phyloP scores from a whole-genome alignment of 164 flowering plant genomes.

The Cinnamomum chago region DNA sequence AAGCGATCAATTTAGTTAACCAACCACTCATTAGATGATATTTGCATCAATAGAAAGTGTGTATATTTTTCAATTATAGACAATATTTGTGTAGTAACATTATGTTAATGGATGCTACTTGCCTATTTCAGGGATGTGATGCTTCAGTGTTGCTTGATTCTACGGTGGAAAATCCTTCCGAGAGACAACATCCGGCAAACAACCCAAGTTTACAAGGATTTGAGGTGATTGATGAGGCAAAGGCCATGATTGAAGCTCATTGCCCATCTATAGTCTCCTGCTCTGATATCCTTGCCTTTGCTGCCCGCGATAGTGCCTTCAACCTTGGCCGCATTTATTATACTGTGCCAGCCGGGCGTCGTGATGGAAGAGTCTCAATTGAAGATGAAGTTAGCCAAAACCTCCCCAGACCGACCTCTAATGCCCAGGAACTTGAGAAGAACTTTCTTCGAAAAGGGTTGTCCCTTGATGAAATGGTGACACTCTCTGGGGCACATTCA shows the following conservation, averaged over 20 bases:
- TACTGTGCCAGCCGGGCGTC: conserved; percentile 39
- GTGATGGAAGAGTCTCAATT: conserved; percentile 34
- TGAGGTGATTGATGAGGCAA: conserved; percentile 55
- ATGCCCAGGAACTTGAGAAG: neutral
- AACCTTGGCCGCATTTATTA: conserved; percentile 32
- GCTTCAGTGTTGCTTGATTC: conserved; percentile 49
- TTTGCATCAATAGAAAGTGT: neutral
- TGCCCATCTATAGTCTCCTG: conserved; percentile 58
- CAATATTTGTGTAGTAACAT: neutral
- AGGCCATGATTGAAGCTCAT: conserved; percentile 34
- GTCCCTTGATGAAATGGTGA: conserved; percentile 18
- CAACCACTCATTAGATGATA: neutral
- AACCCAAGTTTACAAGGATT: conserved; percentile 44
- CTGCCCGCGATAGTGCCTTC: conserved; percentile 47
- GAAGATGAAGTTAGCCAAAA: conserved; percentile 11
- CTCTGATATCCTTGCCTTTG: conserved; percentile 56
- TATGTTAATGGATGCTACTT: too few relatives aligned
- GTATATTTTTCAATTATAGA: too few relatives aligned
- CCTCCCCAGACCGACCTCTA: conserved; percentile 3
- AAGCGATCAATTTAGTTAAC: neutral
- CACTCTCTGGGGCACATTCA: conserved; percentile 15
- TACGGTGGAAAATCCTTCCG: conserved; percentile 33
- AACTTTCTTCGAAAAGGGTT: conserved; percentile 9
- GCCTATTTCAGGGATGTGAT: conserved; percentile 50
- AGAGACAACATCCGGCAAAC: conserved; percentile 35